Percentiles rank a stretch among this genome's conserved stretches.
phyloP scores from a whole-genome alignment of 2,329 filamentous ascomycete species.

The Beauveria rudraprayagi region DNA sequence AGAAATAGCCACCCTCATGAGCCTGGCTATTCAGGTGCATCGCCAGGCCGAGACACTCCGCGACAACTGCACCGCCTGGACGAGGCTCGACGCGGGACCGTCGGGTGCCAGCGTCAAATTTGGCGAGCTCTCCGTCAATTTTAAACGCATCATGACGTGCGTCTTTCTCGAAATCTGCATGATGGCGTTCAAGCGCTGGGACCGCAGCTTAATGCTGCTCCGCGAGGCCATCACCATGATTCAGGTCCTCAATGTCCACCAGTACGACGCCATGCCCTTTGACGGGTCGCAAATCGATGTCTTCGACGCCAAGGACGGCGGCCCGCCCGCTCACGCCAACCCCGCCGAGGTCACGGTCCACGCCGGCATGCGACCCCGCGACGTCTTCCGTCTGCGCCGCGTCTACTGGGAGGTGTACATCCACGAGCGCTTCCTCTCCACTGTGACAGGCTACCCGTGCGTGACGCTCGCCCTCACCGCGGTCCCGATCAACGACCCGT shows the following conservation, averaged over 20 bases:
- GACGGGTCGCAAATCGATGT: background rate
- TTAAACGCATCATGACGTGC: conserved; percentile 41
- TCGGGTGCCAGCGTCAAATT: conserved; percentile 25
- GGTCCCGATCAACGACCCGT: conserved; percentile 23
- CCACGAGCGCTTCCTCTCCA: conserved; percentile 47
- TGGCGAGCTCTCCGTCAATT: conserved; percentile 32
- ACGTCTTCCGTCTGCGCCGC: conserved; percentile 26
- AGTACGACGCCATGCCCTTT: conserved; percentile 22
- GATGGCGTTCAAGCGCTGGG: conserved; percentile 38
- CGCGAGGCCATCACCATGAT: conserved; percentile 40
- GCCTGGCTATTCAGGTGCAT: conserved; percentile 18
- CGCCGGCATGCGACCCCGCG: background rate
- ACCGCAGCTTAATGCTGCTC: conserved; percentile 42
- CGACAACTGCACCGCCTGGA: conserved; percentile 16
- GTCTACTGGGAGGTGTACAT: conserved; percentile 50
- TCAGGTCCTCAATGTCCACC: conserved; percentile 35
- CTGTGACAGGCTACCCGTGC: conserved; percentile 38
- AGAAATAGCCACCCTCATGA: conserved; percentile 20
- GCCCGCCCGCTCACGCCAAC: background rate
- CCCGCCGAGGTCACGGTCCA: background rate
- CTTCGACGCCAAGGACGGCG: background rate
- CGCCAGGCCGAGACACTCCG: conserved; percentile 20
- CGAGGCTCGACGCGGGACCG: conserved; percentile 1
- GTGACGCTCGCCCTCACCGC: conserved; percentile 25
- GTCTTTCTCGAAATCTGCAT: conserved; percentile 45